These are phyloP conservation scores for Umbelopsis sp. DNA, from an alignment of 371 early-diverging fungal species.

Conservation along the genomic window DNA sequence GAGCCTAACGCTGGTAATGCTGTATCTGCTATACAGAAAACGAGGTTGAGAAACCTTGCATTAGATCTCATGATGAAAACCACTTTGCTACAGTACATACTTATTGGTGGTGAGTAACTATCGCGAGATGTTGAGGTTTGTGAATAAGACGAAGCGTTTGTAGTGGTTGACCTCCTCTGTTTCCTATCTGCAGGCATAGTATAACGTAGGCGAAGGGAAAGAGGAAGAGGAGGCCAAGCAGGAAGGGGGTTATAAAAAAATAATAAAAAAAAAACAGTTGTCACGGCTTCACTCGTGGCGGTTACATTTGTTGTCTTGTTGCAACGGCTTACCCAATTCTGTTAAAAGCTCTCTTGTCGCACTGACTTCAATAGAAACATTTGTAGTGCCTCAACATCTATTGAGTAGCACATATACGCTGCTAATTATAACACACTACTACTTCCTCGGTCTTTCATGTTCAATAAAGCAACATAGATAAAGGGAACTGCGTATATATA, in stretches of 20 bases:
- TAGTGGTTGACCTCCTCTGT: neutral
- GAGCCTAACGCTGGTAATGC: neutral
- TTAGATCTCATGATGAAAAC: too few species aligned
- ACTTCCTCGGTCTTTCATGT: too few species aligned
- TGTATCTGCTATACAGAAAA: neutral
- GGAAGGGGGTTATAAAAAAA: neutral
- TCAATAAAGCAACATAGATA: neutral
- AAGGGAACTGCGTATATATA: neutral
- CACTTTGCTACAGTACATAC: neutral
- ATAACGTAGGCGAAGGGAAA: neutral
- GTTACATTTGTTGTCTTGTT: neutral
- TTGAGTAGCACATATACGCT: too few species aligned
- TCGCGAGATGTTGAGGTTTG: slow-evolving; percentile 8
- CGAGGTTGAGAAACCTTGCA: neutral
- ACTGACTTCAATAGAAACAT: too few species aligned
- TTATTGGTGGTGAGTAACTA: neutral
- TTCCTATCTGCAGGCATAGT: neutral
- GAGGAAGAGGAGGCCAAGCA: slow-evolving; percentile 5
- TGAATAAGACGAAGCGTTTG: neutral
- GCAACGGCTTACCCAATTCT: too few species aligned
- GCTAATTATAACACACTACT: too few species aligned
- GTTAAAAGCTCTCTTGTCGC: too few species aligned
- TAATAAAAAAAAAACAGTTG: too few species aligned
- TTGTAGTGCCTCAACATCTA: too few species aligned
- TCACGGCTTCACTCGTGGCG: too few species aligned